Evolutionary conservation across 495 filamentous ascomycete species (phyloP), one percentile per base, ranked within the genome.

Genomic region (Penicillium malachiteum): DNA sequence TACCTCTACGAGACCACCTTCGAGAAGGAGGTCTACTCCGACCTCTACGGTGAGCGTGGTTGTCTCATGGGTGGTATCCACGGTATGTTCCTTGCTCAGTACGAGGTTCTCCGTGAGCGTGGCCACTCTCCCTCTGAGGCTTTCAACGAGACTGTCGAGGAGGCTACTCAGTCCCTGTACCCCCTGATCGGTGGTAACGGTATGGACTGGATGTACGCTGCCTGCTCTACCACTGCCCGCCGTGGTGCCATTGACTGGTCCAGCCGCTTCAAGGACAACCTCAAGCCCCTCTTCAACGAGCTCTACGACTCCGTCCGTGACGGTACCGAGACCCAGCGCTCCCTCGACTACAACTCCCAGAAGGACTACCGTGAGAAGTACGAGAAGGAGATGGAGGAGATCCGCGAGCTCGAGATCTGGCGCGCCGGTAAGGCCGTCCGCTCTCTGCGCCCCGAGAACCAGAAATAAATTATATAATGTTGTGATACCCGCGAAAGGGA

Each of bases 141-240:
- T 57, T 97, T 98, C 88, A 97, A 98, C 83, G 94, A 97, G 90
- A 97, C 94, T 60, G 94, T 98, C 55, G 94, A 98, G 82, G 94
- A 98, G 80, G 94, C 94, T 57, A 98, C 94, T 39, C 95, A 97
- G 84, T 90, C 86, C 63, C 83, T 97, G 56, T 98, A 97, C 84
- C 94, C 94, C 54, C 81, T 98, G 63, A 97, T 98, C 67, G 94
- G 92, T 71, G 83, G 81, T 67, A 87, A 97, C 74, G 94, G 94
- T 63, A 98, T 98, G 94, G 94, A 97, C 82, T 98, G 94, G 91
- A 97, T 98, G 95, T 98, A 96, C 81, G 91, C 92, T 64, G 94
- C 94, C 61, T 98, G 94, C 88, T 97, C 93, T 51, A 97, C 95
- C 67, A 97, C 95, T 39, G 94, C 94, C 66, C 89, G 94, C 70